Evolutionary conservation across 1,284 basidiomycete species (phyloP), one percentile per base, ranked within the genome.

Genomic region (Grifola frondosa): DNA sequence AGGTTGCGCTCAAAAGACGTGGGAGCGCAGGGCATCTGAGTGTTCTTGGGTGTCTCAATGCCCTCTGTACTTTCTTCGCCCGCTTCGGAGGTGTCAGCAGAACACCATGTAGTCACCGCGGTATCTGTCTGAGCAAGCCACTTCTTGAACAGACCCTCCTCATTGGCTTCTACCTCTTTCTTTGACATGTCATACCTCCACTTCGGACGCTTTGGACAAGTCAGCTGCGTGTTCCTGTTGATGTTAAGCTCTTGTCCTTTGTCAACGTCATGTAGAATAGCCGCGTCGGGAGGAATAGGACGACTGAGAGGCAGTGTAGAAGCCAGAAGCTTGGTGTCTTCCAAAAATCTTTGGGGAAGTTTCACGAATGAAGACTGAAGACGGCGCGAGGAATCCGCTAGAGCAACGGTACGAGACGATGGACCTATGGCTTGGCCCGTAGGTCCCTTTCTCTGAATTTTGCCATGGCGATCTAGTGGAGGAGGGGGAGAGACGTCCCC

Each of bases 1-100:
- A 95, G 60, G 63, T 96, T 96, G 23, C 89, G 78, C 64, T 96
- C 93, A 62, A 84, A 96, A 60, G 87, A 85, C 0, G 88, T 85
- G 1, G 85, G 79, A 8, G 86, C 83, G 31, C 66, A 65, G 7
- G 80, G 80, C 71, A 84, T 80, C 19, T 53, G 53, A 5, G 21
- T 40, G 16, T 42, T 47, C 37, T 50, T 42, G 16, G 50, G 50
- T 13, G 56, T 55, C 35, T 51, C 44, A 37, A 55, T 49, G 25
- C 57, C 54, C 15, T 32, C 55, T 19, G 52, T 50, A 24, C 54
- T 48, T 20, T 44, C 47, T 36, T 64, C 53, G 21, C 24, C 36
- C 35, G 41, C 48, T 50, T 28, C 40, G 28, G 49, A 53, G 35
- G 30, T 22, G 12, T 62, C 48, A 40, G 56, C 44, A 38, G 46